Evolutionary conservation across 1,284 basidiomycete genomes (phyloP), one percentile per base, ranked within the genome.

Genomic region (Takashimella tepidaria): DNA sequence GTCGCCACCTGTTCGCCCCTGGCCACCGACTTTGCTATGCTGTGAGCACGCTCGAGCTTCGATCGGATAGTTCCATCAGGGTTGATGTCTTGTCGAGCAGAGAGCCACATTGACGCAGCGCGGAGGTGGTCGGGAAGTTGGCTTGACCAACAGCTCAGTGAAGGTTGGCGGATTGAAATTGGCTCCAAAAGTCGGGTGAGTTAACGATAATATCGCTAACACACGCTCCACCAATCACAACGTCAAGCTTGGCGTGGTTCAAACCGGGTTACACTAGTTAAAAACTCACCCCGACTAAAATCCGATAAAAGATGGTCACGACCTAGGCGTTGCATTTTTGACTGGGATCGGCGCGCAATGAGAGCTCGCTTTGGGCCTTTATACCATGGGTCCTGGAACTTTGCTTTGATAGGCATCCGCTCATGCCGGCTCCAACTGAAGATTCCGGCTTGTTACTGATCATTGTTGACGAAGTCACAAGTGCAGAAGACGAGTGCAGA

Each of bases 281-380:
- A n/a, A n/a, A 10, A 51, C 53, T 55, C 41, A 58, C 57, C 2
- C 48, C 55, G 45, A 60, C 57, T 45, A 60, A 40, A 13, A 41
- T 45, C 58, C 58, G 57, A 31, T 60, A 53, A 21, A 60, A 57
- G 42, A 55, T 56, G 10, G 58, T 57, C 58, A 60, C 57, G 12
- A 60, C 53, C 58, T 56, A 60, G 44, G 58, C 55, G 46, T 60
- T 56, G 41, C 50, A 53, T 41, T 50, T 57, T 3, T 56, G 55
- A 10, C 42, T 37, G 10, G 16, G 20, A 26, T 57, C 51, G n/a
- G 37, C 51, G 51, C 1, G 52, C 58, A 10, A 56, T 57, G 50
- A 60, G 41, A 12, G 56, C 53, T 25, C 58, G 27, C 42, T 51
- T 52, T 16, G 53, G 49, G 13, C 58, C 31, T 22, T 51, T 47